phyloP scores from a whole-genome alignment of 768 basidiomycete species.

The Termitomyces sp. region DNA sequence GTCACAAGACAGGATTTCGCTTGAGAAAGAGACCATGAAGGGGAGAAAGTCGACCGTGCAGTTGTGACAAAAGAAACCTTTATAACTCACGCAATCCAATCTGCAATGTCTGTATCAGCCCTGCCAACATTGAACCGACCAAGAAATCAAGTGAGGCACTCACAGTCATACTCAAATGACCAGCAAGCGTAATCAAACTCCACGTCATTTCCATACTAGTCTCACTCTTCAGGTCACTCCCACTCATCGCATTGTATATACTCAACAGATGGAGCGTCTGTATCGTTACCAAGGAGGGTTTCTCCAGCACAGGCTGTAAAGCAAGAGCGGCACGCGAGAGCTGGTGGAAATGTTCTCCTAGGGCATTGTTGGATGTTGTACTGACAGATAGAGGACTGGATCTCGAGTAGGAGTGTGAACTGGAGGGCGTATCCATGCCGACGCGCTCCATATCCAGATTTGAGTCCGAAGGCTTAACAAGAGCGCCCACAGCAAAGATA shows the following conservation, averaged over 20 bases:
- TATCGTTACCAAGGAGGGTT: slow-evolving; percentile 65
- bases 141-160: slow-evolving; percentile 19
- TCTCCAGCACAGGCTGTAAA: slow-evolving; percentile 64
- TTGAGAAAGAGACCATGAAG: background rate
- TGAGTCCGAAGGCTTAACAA: slow-evolving; percentile 26
- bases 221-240: slow-evolving; percentile 54
- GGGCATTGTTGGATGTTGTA: slow-evolving; percentile 16
- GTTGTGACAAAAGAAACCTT: background rate
- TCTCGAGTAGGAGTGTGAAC: background rate
- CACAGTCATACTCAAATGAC: slow-evolving; percentile 63
- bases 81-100: slow-evolving; percentile 61
- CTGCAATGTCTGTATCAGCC: slow-evolving; percentile 22
- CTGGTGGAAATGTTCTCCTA: slow-evolving; percentile 65
- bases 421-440: too few species aligned
- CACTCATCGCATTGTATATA: slow-evolving; percentile 67
- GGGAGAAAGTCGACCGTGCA: too few species aligned
- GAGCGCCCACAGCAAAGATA: slow-evolving; percentile 49
- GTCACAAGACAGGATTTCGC: background rate
- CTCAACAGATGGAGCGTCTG: slow-evolving; percentile 66
- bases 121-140: background rate
- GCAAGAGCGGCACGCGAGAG: slow-evolving; percentile 61
- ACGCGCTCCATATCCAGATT: background rate
- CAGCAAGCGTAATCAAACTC: slow-evolving; percentile 59
- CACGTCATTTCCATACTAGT: slow-evolving; percentile 72
- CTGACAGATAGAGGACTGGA: background rate